Percentiles rank a stretch among this genome's conserved stretches.
Conservation (phyloP, 768 basidiomycete species). For the Kwoniella dejecticola region DNA sequence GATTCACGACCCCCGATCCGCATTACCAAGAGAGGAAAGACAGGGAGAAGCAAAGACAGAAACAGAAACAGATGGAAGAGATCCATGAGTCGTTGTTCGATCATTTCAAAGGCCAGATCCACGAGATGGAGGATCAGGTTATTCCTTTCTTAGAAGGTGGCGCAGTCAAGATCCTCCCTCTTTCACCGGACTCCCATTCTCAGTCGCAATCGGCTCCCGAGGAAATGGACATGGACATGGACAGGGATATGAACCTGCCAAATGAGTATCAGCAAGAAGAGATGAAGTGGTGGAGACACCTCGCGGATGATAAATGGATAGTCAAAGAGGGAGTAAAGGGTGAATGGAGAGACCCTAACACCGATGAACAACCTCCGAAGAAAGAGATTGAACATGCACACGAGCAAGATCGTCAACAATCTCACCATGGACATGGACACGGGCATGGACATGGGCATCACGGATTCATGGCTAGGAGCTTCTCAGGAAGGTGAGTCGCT, state of each 20-base stretch:
- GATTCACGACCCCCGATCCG: constrained; percentile 1
- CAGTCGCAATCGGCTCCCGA: no score
- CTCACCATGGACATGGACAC: constrained; percentile 15
- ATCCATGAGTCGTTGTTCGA: constrained; percentile 4
- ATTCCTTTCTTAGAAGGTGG: constrained; percentile 17
- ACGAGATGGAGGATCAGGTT: not conserved
- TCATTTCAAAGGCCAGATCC: constrained; percentile 1
- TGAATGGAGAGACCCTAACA: constrained; percentile 15
- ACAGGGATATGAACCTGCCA: not conserved
- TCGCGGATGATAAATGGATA: constrained; percentile 9
- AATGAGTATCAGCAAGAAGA: not conserved
- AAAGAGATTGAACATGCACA: not conserved
- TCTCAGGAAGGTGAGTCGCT: constrained; percentile 26
- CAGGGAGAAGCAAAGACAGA: no score
- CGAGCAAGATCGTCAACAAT: constrained; percentile 1
- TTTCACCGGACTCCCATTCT: no score
- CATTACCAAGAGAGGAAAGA: not conserved
- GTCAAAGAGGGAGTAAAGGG: constrained; percentile 7
- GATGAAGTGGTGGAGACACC: constrained; percentile 17
- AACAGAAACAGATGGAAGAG: constrained; percentile 12
- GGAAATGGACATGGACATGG: no score
- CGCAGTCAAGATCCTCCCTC: not conserved
- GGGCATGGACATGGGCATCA: constrained; percentile 18
- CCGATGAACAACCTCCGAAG: constrained; percentile 11
- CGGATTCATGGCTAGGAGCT: constrained; percentile 7